Conservation (phyloP, 2,329 filamentous ascomycete species). For the Fusarium cyanostomum region DNA sequence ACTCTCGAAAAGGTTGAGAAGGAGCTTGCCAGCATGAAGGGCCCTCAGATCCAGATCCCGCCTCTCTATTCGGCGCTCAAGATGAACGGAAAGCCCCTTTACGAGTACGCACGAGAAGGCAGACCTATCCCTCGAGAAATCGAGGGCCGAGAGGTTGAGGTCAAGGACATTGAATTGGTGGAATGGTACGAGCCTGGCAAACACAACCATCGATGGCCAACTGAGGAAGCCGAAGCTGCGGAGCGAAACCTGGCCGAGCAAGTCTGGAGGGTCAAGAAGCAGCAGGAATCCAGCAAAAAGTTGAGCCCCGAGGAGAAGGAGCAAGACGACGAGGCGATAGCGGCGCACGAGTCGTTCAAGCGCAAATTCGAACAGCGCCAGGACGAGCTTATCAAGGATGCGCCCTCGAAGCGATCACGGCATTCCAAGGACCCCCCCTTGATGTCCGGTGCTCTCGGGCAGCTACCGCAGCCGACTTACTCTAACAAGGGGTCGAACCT, state of each 20-base stretch:
- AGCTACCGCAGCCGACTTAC: constrained; percentile 57
- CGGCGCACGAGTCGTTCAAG: constrained; percentile 66
- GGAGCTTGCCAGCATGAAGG: constrained; percentile 78
- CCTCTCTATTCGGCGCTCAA: constrained; percentile 93
- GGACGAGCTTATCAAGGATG: constrained; percentile 65
- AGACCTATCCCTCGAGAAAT: constrained; percentile 88
- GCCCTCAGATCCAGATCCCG: constrained; percentile 87
- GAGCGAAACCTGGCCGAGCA: constrained; percentile 82
- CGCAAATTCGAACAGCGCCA: constrained; percentile 66
- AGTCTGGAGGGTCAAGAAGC: constrained; percentile 69
- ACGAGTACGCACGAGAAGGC: constrained; percentile 94
- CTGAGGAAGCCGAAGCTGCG: constrained; percentile 76
- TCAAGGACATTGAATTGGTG: constrained; percentile 78
- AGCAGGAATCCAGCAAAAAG: constrained; percentile 60
- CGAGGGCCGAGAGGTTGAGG: constrained; percentile 79
- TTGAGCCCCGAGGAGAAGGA: constrained; percentile 64
- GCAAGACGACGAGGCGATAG: constrained; percentile 63
- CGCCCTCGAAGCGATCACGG: constrained; percentile 49
- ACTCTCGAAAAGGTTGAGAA: constrained; percentile 82
- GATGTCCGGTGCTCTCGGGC: constrained; percentile 67
- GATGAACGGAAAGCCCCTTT: constrained; percentile 92
- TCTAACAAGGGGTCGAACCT: constrained; percentile 60
- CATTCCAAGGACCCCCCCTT: constrained; percentile 51
- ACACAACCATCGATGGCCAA: constrained; percentile 82
- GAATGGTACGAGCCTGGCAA: constrained; percentile 87